A percentile compares a stretch with the other conserved stretches of the same genome.
phyloP scores from a whole-genome alignment of 371 early-diverging fungal species.

The Catenaria anguillulae region DNA sequence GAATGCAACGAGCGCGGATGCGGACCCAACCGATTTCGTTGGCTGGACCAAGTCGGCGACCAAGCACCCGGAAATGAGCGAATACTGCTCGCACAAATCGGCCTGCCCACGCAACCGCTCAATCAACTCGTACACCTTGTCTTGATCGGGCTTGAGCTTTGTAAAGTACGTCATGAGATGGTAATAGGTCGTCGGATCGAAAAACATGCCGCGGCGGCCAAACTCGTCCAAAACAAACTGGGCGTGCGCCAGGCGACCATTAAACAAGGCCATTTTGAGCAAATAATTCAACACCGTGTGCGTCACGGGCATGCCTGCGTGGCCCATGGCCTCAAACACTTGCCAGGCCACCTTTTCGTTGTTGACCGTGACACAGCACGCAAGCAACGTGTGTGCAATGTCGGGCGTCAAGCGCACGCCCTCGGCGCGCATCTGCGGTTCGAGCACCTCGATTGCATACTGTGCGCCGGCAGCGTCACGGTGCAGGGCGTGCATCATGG shows the following conservation, averaged over 20 bases:
- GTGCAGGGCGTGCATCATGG: slow-evolving; percentile 2
- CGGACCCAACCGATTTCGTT: no score
- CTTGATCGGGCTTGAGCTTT: neutral
- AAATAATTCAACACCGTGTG: neutral
- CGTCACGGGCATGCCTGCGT: neutral
- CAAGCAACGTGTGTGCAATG: neutral
- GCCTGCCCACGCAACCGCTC: neutral
- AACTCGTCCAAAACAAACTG: slow-evolving; percentile 3
- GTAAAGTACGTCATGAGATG: slow-evolving; percentile 4
- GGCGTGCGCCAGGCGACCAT: neutral
- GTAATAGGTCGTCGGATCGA: slow-evolving; percentile 3
- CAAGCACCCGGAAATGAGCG: neutral
- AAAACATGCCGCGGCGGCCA: neutral
- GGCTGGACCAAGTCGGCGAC: neutral
- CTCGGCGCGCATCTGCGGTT: slow-evolving; percentile 1
- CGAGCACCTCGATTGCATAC: neutral
- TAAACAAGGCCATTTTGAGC: neutral
- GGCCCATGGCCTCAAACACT: neutral
- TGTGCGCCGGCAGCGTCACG: neutral
- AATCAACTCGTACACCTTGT: neutral
- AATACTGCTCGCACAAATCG: neutral
- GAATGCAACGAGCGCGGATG: no score
- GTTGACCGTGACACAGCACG: slow-evolving; percentile 4
- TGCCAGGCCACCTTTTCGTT: neutral
- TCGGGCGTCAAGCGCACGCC: neutral